These are phyloP conservation scores for Puccinia coronata DNA, from an alignment of 1,284 basidiomycete genomes.

Conservation along the genomic window DNA sequence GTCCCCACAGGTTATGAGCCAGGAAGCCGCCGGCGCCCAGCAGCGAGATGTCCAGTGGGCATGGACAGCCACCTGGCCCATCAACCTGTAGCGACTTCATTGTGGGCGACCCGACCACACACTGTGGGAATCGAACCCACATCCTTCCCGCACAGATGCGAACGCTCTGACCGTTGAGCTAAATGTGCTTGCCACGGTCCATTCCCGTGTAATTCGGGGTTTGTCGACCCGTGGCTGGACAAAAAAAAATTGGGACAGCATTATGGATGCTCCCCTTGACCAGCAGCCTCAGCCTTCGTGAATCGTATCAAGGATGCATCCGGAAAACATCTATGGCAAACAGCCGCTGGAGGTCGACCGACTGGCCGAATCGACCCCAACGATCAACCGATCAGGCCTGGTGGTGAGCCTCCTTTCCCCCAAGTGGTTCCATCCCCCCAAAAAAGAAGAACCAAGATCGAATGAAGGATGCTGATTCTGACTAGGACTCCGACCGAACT, in stretches of 20 bases:
- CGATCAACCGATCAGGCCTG: slow-evolving; percentile 50
- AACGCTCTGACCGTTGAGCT: slow-evolving; percentile 2
- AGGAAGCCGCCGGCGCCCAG: not conserved
- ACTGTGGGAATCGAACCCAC: slow-evolving; percentile 12
- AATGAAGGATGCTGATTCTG: not conserved
- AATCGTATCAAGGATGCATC: slow-evolving; percentile 57
- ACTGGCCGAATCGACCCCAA: slow-evolving; percentile 67
- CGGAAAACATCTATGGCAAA: slow-evolving; percentile 59
- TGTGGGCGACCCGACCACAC: not conserved
- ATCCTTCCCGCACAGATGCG: not conserved
- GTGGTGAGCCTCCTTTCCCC: not conserved
- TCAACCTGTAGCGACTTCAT: not conserved
- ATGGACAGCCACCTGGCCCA: not conserved
- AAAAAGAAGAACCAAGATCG: no score
- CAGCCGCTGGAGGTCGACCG: slow-evolving; percentile 67
- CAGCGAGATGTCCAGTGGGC: not conserved
- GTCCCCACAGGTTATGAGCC: slow-evolving; percentile 20
- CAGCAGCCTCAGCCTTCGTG: no score
- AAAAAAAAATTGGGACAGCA: no score
- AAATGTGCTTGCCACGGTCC: slow-evolving; percentile 6
- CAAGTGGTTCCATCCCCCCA: not conserved
- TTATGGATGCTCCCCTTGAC: no score
- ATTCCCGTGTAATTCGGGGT: no score
- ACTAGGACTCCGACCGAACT: slow-evolving; percentile 56
- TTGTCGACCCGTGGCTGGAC: no score